Percentiles rank a stretch among this genome's conserved stretches.
Conservation (phyloP, 2,329 filamentous ascomycete genomes). For the Colletotrichum caudatum region DNA sequence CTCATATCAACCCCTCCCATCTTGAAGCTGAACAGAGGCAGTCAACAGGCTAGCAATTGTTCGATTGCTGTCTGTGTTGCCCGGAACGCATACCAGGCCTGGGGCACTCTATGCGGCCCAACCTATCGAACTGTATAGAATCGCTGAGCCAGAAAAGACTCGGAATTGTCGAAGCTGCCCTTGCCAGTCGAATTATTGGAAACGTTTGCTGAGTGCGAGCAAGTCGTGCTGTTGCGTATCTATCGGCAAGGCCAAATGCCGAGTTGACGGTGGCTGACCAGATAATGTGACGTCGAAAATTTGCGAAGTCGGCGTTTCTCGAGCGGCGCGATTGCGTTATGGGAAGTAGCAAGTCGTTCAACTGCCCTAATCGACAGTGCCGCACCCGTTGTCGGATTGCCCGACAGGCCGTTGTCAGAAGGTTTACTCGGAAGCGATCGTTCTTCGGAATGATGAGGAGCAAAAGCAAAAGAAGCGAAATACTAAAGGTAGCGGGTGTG, state of each 20-base stretch:
- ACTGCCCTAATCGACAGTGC: not conserved
- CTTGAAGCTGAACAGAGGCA: slow-evolving; percentile 47
- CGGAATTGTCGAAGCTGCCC: not conserved
- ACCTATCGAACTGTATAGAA: not conserved
- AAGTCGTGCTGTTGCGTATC: slow-evolving; percentile 6
- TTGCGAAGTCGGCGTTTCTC: not conserved
- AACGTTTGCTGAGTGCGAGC: not conserved
- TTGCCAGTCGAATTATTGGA: not conserved
- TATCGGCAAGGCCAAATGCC: not conserved
- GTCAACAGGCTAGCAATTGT: slow-evolving; percentile 17
- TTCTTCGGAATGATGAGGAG: slow-evolving; percentile 4
- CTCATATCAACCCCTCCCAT: slow-evolving; percentile 78
- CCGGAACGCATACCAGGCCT: slow-evolving; percentile 26
- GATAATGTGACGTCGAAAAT: slow-evolving; percentile 8
- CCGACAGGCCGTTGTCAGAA: slow-evolving; percentile 1
- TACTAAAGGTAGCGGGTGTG: slow-evolving; percentile 9
- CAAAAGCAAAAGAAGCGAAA: slow-evolving; percentile 22
- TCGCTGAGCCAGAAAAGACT: not conserved
- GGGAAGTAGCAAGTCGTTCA: not conserved
- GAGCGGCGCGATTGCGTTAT: not conserved
- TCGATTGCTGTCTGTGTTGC: not conserved
- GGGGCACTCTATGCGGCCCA: not conserved
- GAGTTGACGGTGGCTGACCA: slow-evolving; percentile 2
- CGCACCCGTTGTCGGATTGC: not conserved
- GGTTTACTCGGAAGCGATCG: slow-evolving; percentile 13